These are phyloP conservation scores for Limonium bicolor DNA, from an alignment of 148 eudicot species.

Conservation along the genomic window DNA sequence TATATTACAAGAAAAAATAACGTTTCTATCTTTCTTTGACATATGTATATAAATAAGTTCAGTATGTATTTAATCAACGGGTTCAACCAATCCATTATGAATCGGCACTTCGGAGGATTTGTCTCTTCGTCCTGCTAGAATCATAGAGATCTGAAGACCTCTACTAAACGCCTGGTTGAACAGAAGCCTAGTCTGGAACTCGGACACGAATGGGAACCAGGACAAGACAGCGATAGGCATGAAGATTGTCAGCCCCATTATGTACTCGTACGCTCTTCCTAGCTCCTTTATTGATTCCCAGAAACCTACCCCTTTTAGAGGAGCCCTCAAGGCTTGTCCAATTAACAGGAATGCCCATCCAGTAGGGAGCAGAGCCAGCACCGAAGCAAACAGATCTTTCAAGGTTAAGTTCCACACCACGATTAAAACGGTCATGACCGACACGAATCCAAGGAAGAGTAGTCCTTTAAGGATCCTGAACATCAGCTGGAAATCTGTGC, in stretches of 20 bases:
- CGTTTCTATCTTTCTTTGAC: no score
- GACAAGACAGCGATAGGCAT: conserved; percentile 73
- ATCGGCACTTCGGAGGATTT: conserved; percentile 7
- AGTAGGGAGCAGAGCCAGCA: conserved; percentile 86
- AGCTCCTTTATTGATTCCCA: conserved; percentile 95
- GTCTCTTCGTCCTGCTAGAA: conserved; percentile 78
- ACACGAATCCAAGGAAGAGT: conserved; percentile 75
- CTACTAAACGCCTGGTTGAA: conserved; percentile 98
- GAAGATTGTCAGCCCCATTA: conserved; percentile 74
- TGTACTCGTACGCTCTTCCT: conserved; percentile 72
- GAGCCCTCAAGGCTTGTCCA: conserved; percentile 70
- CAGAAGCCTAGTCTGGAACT: conserved; percentile 86
- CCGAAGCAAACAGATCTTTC: conserved; percentile 62
- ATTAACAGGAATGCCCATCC: conserved; percentile 96
- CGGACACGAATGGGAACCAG: conserved; percentile 93
- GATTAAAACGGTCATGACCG: conserved; percentile 82
- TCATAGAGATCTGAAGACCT: conserved; percentile 97
- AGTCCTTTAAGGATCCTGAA: conserved; percentile 95
- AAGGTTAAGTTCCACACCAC: conserved; percentile 60
- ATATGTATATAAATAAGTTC: no score
- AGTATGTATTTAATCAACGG: no score
- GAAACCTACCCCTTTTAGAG: conserved; percentile 44
- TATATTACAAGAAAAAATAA: no score
- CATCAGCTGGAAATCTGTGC: conserved; percentile 97
- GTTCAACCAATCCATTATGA: no score